Evolutionary conservation across 495 filamentous ascomycete genomes (phyloP), one percentile per base, ranked within the genome.

Genomic region (Cryomyces minteri): DNA sequence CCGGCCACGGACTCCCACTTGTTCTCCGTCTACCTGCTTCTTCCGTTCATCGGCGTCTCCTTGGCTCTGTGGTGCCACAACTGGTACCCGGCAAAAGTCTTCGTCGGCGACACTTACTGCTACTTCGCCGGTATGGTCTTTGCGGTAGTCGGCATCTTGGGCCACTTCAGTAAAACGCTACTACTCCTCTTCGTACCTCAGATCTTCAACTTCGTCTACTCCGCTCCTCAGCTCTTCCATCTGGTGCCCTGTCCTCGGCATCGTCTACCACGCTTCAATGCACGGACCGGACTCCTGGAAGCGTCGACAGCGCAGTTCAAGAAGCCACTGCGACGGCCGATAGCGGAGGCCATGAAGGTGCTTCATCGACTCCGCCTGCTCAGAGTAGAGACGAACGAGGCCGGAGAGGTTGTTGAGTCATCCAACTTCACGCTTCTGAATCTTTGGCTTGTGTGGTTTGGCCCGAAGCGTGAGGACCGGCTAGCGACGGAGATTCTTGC

Each of bases 51-150:
- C 32, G 90, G 87, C 31, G 90, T 95, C 34, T 94, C 86, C 11
- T 58, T 81, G 25, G 92, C 90, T 1, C 73, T 99, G 28, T 71
- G 86, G 51, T 74, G 60, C 59, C 87, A 99, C 64, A 99, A 99
- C 56, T 93, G 87, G 84, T 99, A 88, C 58, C 90, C 90, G 1
- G 83, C 88, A 10, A 77, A 76, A 45, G 92, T 94, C 1, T 99
- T 99, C 55, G 88, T 94, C 0, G 90, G 90, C 28, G 90, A 99
- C 58, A 99, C 90, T 12, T 99, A 96, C 67, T 99, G 90, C 69
- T 99, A 99, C 62, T 93, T 99, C 54, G 88, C 90, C 0, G 90
- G 90, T 47, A 99, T 96, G 88, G 84, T 94, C 8, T 96, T 99
- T 55, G 92, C 87, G 12, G 87, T 95, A 44, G 90, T 96, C 48